phyloP scores from a whole-genome alignment of 345 rosid species.

The Eucalyptus shirleyi region DNA sequence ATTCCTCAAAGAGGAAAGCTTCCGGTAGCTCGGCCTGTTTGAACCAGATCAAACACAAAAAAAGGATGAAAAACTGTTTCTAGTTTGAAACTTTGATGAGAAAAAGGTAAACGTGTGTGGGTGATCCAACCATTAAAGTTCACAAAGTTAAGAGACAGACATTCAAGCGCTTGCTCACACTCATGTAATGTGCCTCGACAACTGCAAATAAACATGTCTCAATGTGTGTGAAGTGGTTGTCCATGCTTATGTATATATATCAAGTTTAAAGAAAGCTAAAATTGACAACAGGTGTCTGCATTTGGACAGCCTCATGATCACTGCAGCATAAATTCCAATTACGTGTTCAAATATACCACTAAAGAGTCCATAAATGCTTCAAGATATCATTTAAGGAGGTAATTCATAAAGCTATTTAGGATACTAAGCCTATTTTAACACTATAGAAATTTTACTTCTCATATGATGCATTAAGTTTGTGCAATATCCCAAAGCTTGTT shows the following conservation, averaged over 20 bases:
- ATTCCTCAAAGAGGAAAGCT: slow-evolving; percentile 75
- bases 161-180: background rate
- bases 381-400: background rate
- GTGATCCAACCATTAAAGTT: background rate
- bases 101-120: background rate
- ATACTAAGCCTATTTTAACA: background rate
- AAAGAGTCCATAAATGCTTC: background rate
- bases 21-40: slow-evolving; percentile 75
- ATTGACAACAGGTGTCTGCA: background rate
- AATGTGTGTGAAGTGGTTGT: background rate
- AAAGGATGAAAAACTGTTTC: background rate
- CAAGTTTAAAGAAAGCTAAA: background rate
- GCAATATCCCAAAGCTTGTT: background rate
- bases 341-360: background rate
- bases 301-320: background rate
- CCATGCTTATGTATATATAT: background rate
- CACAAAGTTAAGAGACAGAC: background rate
- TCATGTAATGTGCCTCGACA: background rate
- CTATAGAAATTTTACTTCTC: background rate
- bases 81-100: background rate
- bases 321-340: background rate
- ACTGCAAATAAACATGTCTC: background rate
- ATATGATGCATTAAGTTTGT: background rate
- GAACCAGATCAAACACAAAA: background rate
- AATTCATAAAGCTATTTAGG: background rate